phyloP scores from a whole-genome alignment of 2,329 filamentous ascomycete species.

The Aureobasidium sp. region DNA sequence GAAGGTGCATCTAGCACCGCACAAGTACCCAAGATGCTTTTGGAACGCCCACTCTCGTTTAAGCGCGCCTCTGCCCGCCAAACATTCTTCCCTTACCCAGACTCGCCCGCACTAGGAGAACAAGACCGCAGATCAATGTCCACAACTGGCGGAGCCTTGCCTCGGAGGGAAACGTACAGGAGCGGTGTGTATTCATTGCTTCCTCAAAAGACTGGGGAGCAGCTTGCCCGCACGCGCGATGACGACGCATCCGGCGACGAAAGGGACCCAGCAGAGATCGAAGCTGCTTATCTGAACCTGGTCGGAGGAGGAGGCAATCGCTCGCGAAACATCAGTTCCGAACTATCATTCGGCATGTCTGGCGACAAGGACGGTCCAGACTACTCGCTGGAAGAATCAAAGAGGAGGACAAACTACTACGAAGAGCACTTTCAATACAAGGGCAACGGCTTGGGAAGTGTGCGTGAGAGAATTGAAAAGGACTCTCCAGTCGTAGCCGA shows the following conservation, averaged over 20 bases:
- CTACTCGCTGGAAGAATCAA: constrained; percentile 15
- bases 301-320: constrained; percentile 7
- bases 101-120: constrained; percentile 7
- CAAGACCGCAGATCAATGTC: constrained; percentile 9
- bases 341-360: constrained; percentile 6
- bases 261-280: constrained; percentile 10
- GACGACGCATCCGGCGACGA: constrained; percentile 7
- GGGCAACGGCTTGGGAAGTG: constrained; percentile 18
- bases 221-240: background rate
- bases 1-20: constrained; percentile 4
- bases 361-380: background rate
- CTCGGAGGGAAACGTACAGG: background rate
- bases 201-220: constrained; percentile 4
- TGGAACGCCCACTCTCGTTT: constrained; percentile 9
- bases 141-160: constrained; percentile 7
- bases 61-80: constrained; percentile 8
- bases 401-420: constrained; percentile 25
- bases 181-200: constrained; percentile 4
- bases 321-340: constrained; percentile 7
- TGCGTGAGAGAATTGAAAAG: constrained; percentile 33
- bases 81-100: constrained; percentile 11
- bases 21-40: constrained; percentile 3
- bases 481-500: constrained; percentile 41
- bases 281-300: constrained; percentile 8
- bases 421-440: constrained; percentile 28